Percentiles rank a stretch among this genome's conserved stretches.
These are phyloP conservation scores for Rhexocercosporidium sp. DNA, from an alignment of 2,329 filamentous ascomycete genomes.

Conservation along the genomic window DNA sequence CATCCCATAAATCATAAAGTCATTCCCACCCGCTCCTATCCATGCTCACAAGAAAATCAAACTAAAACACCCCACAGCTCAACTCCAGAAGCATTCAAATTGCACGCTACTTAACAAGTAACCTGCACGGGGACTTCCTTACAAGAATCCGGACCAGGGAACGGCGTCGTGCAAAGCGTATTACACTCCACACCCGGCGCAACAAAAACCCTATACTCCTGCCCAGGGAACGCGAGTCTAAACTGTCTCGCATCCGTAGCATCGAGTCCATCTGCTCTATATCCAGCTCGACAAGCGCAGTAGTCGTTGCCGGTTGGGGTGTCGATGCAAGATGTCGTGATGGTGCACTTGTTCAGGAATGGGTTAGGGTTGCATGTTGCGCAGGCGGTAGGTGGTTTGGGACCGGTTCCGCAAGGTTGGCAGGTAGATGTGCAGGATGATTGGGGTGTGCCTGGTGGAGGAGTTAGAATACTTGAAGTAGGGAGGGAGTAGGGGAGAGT, in stretches of 20 bases:
- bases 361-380: slow-evolving; percentile 20
- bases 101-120: neutral
- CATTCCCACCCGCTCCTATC: neutral
- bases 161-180: slow-evolving; percentile 22
- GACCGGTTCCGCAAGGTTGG: neutral
- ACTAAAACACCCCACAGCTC: neutral
- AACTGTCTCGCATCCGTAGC: slow-evolving; percentile 20
- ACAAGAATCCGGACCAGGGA: slow-evolving; percentile 18
- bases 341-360: slow-evolving; percentile 22
- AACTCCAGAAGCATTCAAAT: neutral
- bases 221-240: slow-evolving; percentile 16
- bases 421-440: slow-evolving; percentile 2
- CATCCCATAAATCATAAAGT: neutral
- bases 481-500: neutral
- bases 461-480: neutral
- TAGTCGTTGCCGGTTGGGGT: slow-evolving; percentile 18
- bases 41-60: neutral
- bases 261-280: slow-evolving; percentile 18
- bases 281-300: slow-evolving; percentile 22
- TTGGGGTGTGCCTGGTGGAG: neutral
- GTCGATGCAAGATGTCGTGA: slow-evolving; percentile 20
- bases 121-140: slow-evolving; percentile 17
- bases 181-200: slow-evolving; percentile 21
- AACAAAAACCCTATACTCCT: slow-evolving; percentile 25
- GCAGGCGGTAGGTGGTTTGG: neutral